Evolutionary conservation across 192 early-diverging fungal genomes (phyloP).

Genomic region (Entrophospora sp.): DNA sequence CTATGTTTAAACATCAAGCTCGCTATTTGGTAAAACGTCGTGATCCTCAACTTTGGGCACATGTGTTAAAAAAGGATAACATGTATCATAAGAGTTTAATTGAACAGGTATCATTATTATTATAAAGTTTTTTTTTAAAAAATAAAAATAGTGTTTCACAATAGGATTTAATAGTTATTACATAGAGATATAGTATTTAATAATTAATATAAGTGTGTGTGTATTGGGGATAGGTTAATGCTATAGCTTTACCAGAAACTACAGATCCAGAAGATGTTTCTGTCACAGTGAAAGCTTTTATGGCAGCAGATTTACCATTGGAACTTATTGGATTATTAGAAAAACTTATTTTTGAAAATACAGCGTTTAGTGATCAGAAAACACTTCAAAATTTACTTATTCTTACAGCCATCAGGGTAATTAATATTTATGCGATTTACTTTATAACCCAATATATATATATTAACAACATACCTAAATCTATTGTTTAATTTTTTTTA

Average conservation of each 20-base stretch:
- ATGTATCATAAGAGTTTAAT: slow-evolving; percentile 79
- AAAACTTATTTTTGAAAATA: slow-evolving; percentile 89
- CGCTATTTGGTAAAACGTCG: slow-evolving; percentile 90
- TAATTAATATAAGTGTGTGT: too few species aligned
- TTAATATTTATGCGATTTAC: not conserved
- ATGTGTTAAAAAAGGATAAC: slow-evolving; percentile 72
- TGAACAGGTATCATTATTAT: slow-evolving; percentile 61
- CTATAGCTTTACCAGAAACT: slow-evolving; percentile 86
- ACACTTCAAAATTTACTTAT: slow-evolving; percentile 97
- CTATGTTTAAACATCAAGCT: slow-evolving; percentile 99
- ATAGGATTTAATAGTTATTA: too few species aligned
- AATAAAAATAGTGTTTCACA: too few species aligned
- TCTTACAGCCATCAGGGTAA: slow-evolving; percentile 86
- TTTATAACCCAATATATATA: not conserved
- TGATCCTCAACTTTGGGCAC: slow-evolving; percentile 75
- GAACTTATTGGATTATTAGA: slow-evolving; percentile 97
- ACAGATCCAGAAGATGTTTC: slow-evolving; percentile 97
- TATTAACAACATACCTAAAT: not conserved
- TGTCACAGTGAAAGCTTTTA: slow-evolving; percentile 95
- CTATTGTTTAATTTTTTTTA: not conserved
- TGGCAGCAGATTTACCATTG: slow-evolving; percentile 90
- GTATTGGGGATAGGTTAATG: slow-evolving; percentile 65
- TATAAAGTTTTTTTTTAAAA: not conserved
- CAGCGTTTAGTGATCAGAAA: slow-evolving; percentile 90
- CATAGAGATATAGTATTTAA: too few species aligned